Conservation (phyloP, 1,139 yeast genomes). For the Candida glucosophila region DNA sequence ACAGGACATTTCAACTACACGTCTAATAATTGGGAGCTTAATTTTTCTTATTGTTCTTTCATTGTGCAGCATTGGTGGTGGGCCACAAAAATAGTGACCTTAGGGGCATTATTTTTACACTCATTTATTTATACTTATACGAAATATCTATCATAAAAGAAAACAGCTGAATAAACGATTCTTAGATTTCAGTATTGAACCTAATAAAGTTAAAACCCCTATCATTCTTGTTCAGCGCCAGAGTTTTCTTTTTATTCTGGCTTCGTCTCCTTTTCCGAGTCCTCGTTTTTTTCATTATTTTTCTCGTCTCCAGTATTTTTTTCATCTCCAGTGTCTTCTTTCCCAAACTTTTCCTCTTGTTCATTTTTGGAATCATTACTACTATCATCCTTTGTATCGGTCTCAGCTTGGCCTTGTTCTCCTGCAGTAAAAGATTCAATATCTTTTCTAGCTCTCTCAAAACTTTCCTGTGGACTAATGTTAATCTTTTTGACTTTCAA, state of each 20-base stretch:
- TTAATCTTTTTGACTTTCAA: slow-evolving; percentile 55
- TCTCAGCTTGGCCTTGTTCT: slow-evolving; percentile 5
- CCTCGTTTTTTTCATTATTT: too few species aligned
- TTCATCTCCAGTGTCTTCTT: slow-evolving; percentile 4
- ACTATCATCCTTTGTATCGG: slow-evolving; percentile 1
- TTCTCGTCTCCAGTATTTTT: slow-evolving; percentile 8
- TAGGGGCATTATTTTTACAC: slow-evolving; percentile 36
- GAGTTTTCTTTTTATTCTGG: slow-evolving; percentile 5
- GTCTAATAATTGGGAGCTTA: slow-evolving; percentile 50
- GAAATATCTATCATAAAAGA: too few species aligned
- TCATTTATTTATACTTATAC: slow-evolving; percentile 21
- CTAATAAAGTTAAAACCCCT: too few species aligned
- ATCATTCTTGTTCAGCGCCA: slow-evolving; percentile 1
- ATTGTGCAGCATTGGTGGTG: slow-evolving; percentile 94
- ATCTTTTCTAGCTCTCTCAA: slow-evolving; percentile 51
- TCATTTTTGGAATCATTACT: slow-evolving; percentile 15
- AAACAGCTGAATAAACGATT: too few species aligned
- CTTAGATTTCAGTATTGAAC: too few species aligned
- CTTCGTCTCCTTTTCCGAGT: slow-evolving; percentile 5
- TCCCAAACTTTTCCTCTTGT: slow-evolving; percentile 5
- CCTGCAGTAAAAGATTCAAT: slow-evolving; percentile 19
- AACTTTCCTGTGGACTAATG: slow-evolving; percentile 74
- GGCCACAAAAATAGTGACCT: slow-evolving; percentile 58
- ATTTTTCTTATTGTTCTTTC: slow-evolving; percentile 69
- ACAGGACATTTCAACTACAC: slow-evolving; percentile 50